These are phyloP conservation scores for Spencermartinsiella europaea DNA, from an alignment of 805 yeast genomes.

Conservation along the genomic window DNA sequence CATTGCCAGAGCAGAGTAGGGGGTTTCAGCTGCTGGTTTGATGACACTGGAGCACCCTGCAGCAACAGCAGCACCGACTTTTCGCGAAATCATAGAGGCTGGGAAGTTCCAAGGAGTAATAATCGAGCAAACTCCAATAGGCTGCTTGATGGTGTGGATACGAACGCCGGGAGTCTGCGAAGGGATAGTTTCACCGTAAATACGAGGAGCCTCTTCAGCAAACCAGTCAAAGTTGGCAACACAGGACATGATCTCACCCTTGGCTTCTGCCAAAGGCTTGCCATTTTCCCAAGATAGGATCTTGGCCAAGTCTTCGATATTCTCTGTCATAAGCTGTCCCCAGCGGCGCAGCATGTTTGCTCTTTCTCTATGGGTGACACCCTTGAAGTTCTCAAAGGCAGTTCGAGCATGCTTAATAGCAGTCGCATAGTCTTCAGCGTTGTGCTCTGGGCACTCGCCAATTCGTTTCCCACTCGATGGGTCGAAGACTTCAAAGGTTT, in stretches of 20 bases:
- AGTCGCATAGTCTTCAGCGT: conserved; percentile 42
- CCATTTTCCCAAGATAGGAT: conserved; percentile 69
- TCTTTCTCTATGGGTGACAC: conserved; percentile 53
- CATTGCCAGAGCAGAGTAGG: conserved; percentile 65
- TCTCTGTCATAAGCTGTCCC: conserved; percentile 49
- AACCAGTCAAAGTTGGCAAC: conserved; percentile 87
- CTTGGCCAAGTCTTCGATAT: conserved; percentile 60
- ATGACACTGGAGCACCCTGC: conserved; percentile 75
- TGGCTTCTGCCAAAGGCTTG: conserved; percentile 64
- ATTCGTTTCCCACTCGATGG: conserved; percentile 61
- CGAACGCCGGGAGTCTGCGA: conserved; percentile 44
- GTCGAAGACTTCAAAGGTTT: conserved; percentile 60
- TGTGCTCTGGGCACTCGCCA: conserved; percentile 52
- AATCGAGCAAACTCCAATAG: conserved; percentile 78
- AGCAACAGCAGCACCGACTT: conserved; percentile 71
- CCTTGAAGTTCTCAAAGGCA: conserved; percentile 50
- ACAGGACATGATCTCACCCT: conserved; percentile 61
- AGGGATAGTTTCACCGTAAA: conserved; percentile 61
- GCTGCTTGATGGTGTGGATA: conserved; percentile 59
- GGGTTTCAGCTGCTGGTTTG: conserved; percentile 76
- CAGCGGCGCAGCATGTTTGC: conserved; percentile 48
- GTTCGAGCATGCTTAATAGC: conserved; percentile 53
- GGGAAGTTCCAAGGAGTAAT: conserved; percentile 87
- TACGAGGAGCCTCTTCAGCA: conserved; percentile 66
- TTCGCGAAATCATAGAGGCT: conserved; percentile 69